Conservation (phyloP, 2,329 filamentous ascomycete genomes). For the Venturia effusa region DNA sequence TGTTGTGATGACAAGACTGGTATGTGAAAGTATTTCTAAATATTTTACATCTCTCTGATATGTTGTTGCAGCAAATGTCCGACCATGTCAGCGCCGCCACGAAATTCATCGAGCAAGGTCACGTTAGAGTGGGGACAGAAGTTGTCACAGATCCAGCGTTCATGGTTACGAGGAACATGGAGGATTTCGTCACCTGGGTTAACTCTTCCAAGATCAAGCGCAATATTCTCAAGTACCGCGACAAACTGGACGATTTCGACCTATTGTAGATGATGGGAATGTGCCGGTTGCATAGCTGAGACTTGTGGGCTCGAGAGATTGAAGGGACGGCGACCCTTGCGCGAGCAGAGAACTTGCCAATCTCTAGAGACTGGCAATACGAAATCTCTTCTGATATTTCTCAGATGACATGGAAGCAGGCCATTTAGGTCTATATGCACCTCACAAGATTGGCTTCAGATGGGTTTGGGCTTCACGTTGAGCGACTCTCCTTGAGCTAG, state of each 20-base stretch:
- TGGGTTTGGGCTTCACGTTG: too few species aligned
- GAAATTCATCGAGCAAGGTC: constrained; percentile 87
- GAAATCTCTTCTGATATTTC: too few species aligned
- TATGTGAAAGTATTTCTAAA: constrained; percentile 20
- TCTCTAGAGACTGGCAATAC: not conserved
- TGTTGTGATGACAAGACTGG: constrained; percentile 79
- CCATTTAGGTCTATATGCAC: too few species aligned
- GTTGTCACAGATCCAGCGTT: constrained; percentile 85
- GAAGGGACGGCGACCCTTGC: too few species aligned
- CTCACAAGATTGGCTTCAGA: too few species aligned
- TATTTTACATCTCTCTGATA: not conserved
- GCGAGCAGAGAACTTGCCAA: too few species aligned
- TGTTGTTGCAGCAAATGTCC: constrained; percentile 33
- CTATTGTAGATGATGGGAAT: constrained; percentile 43
- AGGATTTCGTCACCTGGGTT: constrained; percentile 95
- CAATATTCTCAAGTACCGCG: constrained; percentile 88
- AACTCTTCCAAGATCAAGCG: constrained; percentile 95
- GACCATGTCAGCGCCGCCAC: constrained; percentile 36
- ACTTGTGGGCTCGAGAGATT: not conserved
- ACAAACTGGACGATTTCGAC: constrained; percentile 94
- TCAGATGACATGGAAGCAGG: too few species aligned
- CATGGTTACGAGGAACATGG: constrained; percentile 77
- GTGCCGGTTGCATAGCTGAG: not conserved
- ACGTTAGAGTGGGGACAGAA: constrained; percentile 84
- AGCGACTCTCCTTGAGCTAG: too few species aligned